phyloP scores from a whole-genome alignment of 768 basidiomycete species.

The Suillus sp. region DNA sequence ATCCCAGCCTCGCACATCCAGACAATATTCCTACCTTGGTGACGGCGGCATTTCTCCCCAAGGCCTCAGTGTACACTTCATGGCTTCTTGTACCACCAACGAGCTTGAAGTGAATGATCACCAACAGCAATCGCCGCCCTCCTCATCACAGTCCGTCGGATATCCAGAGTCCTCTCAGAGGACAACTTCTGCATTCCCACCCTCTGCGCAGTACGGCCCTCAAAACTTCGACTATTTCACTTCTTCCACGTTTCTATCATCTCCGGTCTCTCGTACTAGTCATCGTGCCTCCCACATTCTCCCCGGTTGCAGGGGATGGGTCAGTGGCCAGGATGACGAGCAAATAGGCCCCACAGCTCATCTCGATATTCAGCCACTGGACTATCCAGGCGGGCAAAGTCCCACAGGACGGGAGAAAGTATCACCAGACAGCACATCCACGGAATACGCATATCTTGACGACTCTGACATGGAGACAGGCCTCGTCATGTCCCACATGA shows the following conservation, averaged over 20 bases:
- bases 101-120: slow-evolving; percentile 32
- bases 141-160: slow-evolving; percentile 14
- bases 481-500: slow-evolving; percentile 33
- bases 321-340: slow-evolving; percentile 15
- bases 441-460: slow-evolving; percentile 32
- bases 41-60: slow-evolving; percentile 7
- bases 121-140: slow-evolving; percentile 18
- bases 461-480: slow-evolving; percentile 32
- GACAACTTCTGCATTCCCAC: slow-evolving; percentile 26
- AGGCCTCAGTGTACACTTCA: slow-evolving; percentile 30
- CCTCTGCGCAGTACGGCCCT: slow-evolving; percentile 19
- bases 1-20: slow-evolving; percentile 18
- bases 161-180: slow-evolving; percentile 37
- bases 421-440: slow-evolving; percentile 33
- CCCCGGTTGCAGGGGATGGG: slow-evolving; percentile 19
- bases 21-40: slow-evolving; percentile 20
- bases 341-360: background rate
- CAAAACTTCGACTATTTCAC: slow-evolving; percentile 17
- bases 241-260: slow-evolving; percentile 16
- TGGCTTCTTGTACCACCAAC: slow-evolving; percentile 25
- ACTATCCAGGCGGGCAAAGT: slow-evolving; percentile 20
- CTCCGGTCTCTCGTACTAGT: slow-evolving; percentile 11
- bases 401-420: slow-evolving; percentile 16
- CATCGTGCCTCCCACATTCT: background rate
- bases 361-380: slow-evolving; percentile 19